Evolutionary conservation across 1,139 yeast genomes (phyloP).

Genomic region (Lodderomyces beijingensis): DNA sequence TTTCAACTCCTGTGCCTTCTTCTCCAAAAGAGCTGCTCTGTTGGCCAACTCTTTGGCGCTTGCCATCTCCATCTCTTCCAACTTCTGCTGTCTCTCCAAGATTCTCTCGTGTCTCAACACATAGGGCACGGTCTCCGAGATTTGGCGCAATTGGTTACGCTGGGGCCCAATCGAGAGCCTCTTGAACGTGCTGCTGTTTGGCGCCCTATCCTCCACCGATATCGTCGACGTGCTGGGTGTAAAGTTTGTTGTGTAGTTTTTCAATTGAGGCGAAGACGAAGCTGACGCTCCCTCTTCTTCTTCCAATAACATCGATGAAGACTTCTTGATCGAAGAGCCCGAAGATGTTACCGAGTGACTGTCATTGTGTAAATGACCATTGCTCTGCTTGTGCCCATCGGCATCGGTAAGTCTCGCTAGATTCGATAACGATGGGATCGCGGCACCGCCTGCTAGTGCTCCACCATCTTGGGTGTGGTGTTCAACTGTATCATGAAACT

Average conservation of each 20-base stretch:
- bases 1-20: conserved; percentile 70
- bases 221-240: conserved; percentile 30
- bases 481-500: conserved; percentile 31
- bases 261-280: conserved; percentile 30
- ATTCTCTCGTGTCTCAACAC: conserved; percentile 73
- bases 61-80: conserved; percentile 74
- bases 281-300: conserved; percentile 25
- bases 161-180: conserved; percentile 58
- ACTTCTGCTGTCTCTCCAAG: conserved; percentile 68
- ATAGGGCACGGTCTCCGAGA: conserved; percentile 79
- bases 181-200: conserved; percentile 43
- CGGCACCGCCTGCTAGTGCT: conserved; percentile 4
- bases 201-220: conserved; percentile 19
- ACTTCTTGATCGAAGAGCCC: conserved; percentile 21
- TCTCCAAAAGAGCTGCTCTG: conserved; percentile 73
- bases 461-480: conserved; percentile 11
- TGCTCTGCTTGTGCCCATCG: conserved; percentile 5
- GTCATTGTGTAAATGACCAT: conserved; percentile 10
- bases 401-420: conserved; percentile 51
- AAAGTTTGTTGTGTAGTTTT: conserved; percentile 25
- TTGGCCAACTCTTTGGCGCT: conserved; percentile 68
- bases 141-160: conserved; percentile 65
- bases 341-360: conserved; percentile 22
- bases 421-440: conserved; percentile 61
- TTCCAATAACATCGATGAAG: conserved; percentile 36